These are phyloP conservation scores for Leucoagaricus sp. DNA, from an alignment of 1,284 basidiomycete genomes.

Conservation along the genomic window DNA sequence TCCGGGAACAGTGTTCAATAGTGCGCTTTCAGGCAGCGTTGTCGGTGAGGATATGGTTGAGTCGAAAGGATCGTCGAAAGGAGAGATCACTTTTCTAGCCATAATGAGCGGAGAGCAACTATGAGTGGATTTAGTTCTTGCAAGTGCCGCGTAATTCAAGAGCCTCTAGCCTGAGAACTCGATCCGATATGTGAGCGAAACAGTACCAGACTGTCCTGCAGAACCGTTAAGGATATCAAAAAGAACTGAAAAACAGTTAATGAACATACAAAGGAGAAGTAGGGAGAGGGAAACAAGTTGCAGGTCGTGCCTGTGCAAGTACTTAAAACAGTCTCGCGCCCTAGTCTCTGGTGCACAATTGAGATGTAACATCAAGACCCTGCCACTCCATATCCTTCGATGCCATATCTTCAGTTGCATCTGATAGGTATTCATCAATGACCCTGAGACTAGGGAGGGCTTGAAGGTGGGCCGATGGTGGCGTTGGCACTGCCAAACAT, in stretches of 20 bases:
- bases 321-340: neutral
- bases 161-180: neutral
- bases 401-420: neutral
- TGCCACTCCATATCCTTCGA: neutral
- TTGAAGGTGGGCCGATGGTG: too few species aligned
- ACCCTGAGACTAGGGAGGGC: too few species aligned
- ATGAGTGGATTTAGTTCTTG: slow-evolving; percentile 1
- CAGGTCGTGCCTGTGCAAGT: neutral
- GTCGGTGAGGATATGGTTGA: slow-evolving; percentile 34
- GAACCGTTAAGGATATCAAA: neutral
- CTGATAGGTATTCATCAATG: neutral
- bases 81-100: slow-evolving; percentile 27
- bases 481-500: neutral
- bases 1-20: slow-evolving; percentile 28
- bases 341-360: neutral
- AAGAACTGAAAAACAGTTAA: neutral
- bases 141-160: neutral
- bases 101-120: slow-evolving; percentile 14
- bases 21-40: slow-evolving; percentile 23
- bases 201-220: slow-evolving; percentile 26
- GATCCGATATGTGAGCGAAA: neutral
- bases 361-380: neutral
- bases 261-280: neutral
- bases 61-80: slow-evolving; percentile 35
- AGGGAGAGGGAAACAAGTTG: neutral